A percentile compares a stretch with the other conserved stretches of the same genome.
Conservation (phyloP, 2,329 filamentous ascomycete genomes). For the Talaromyces sp. region DNA sequence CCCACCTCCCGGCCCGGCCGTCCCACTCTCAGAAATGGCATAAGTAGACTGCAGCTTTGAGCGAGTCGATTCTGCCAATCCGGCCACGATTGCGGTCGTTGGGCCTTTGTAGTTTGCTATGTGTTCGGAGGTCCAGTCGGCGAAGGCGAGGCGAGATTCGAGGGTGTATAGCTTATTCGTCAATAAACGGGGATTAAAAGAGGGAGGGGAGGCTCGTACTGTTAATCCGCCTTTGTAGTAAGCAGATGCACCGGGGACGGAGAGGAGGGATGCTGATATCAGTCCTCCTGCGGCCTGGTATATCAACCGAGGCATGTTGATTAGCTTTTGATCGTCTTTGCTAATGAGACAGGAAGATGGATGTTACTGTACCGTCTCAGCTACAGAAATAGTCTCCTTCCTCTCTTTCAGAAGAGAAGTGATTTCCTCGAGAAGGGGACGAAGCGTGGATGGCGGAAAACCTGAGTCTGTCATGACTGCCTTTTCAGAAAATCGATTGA, state of each 20-base stretch:
- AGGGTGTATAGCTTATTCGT: conserved; percentile 62
- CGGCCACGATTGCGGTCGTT: conserved; percentile 57
- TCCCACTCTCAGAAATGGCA: conserved; percentile 60
- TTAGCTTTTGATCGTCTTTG: background rate
- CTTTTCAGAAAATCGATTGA: background rate
- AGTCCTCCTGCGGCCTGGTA: conserved; percentile 61
- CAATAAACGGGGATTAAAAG: too few relatives aligned
- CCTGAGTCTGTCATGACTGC: conserved; percentile 22
- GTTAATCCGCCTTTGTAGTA: conserved; percentile 64
- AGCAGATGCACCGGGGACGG: conserved; percentile 57
- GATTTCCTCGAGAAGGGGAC: conserved; percentile 50
- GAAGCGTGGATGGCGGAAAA: conserved; percentile 40
- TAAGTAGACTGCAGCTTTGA: conserved; percentile 57
- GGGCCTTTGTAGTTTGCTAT: conserved; percentile 59
- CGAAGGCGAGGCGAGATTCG: conserved; percentile 57
- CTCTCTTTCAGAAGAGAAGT: conserved; percentile 54
- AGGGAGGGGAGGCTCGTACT: conserved; percentile 24
- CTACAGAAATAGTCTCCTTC: conserved; percentile 59
- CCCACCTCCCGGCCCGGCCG: conserved; percentile 63
- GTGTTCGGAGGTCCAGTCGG: conserved; percentile 58
- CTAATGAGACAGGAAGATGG: background rate
- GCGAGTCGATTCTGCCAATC: conserved; percentile 58
- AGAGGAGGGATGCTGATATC: conserved; percentile 59
- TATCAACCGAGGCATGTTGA: background rate
- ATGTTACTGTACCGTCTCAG: conserved; percentile 56